Base-by-base conservation (phyloP, 2,329 filamentous ascomycete genomes). In the Sporothrix dimorphospora region DNA sequence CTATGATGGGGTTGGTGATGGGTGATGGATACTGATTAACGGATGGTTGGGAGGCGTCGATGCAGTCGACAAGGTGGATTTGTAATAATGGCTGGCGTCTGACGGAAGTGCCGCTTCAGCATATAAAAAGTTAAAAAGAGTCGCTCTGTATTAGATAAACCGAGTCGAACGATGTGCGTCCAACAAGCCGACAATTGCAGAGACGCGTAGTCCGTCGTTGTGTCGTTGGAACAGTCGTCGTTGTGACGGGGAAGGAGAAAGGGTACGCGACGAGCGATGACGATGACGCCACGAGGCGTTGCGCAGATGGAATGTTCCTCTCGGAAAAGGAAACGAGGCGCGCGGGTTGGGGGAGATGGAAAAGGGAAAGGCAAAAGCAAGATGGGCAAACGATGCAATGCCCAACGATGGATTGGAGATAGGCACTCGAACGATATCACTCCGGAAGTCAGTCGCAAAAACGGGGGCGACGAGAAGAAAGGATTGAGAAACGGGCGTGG, bases 251-350 rank as follows among this genome's bases (percentile, higher is more conserved):
- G 30, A 45, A 21, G 42, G 24, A 12, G 47, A 38, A n/a, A 11
- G 9, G 27, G n/a, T 51, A n/a, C 11, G 47, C 27, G 49, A 30
- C 9, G 9, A 38, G 49, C 45, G 53, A 61, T 40, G 69, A 51
- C 42, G 69, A 59, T 51, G 69, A 70, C 69, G 55, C 69, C 55
- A 61, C 69, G 55, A 40, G 55, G 69, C 55, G 45, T 24, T 49
- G 69, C 27, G 40, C 16, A 8, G 19, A 1, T 49, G 40, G 21
- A 42, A 69, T 55, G 49, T 24, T 19, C 12, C 34, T 42, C 38
- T 63, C n/a, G 34, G 16, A 11, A 24, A 69, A 27, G 11, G 34
- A 51, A 24, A 42, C 19, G 34, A 24, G 11, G 34, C 57, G 9
- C 57, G 9, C 30, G 57, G 3, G 30, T 11, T 40, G 16, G 19